Evolutionary conservation across 2,329 filamentous ascomycete genomes (phyloP), one percentile per base, ranked within the genome.

Genomic region (Microascus cirrosus): DNA sequence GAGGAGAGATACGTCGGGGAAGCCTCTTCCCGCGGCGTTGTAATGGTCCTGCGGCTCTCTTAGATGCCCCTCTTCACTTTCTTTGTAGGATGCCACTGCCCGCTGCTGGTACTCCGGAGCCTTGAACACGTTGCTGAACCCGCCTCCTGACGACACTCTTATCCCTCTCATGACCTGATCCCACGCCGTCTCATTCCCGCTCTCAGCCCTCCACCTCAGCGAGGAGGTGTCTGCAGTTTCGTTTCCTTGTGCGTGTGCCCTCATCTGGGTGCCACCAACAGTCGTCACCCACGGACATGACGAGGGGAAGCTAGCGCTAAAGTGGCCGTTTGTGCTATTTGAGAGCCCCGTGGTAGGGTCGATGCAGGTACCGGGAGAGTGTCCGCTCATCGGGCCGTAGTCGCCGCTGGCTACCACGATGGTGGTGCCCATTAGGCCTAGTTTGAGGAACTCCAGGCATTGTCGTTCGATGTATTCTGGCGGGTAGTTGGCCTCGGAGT

Each of bases 401-500:
- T 74, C 71, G 20, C 73, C 73, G 1, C 69, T 71, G 20, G 71
- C 67, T 6, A 72, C 67, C 3, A 74, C 63, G 15, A 70, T 60
- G 4, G 70, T 71, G 25, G 70, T 65, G 60, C 72, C 72, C 54
- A 67, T 67, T 6, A 72, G 65, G 10, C 71, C 75, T 3, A 77
- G 69, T 60, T 77, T 76, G 59, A 76, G 64, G 60, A 74, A 76
- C 55, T 73, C 67, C 52, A 69, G 65, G 59, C 71, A 73, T 59
- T 70, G 67, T 18, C 68, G 65, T 58, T 73, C 66, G 54, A 78
- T 72, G 64, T 82, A 81, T 56, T 65, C 65, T 5, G 71, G 63
- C 0, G 78, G 76, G 10, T 80, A 68, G 12, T 76, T 74, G 15
- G 66, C 66, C 62, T 82, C 77, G 35, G 74, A 69, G 52, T 74